phyloP scores from a whole-genome alignment of 805 yeast species.

The Starmera quercuum region DNA sequence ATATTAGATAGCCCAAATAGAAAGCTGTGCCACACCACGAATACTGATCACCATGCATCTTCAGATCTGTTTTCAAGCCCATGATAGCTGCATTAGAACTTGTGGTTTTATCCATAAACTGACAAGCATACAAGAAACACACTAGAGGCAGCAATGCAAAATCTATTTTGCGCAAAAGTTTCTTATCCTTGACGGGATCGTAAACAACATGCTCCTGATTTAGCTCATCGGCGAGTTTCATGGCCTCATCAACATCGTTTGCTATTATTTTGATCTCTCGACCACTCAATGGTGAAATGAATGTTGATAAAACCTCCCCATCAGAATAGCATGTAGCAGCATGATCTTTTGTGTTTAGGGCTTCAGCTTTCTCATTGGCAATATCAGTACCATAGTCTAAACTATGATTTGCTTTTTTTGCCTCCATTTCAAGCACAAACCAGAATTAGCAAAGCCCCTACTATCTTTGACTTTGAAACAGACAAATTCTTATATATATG shows the following conservation, averaged over 20 bases:
- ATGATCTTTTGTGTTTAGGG: no score
- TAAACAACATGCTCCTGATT: slow-evolving; percentile 2
- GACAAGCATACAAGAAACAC: slow-evolving; percentile 25
- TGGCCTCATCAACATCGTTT: slow-evolving; percentile 16
- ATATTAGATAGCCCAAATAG: slow-evolving; percentile 45
- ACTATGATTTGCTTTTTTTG: no score
- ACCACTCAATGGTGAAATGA: background rate
- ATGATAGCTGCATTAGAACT: slow-evolving; percentile 35
- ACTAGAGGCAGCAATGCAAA: slow-evolving; percentile 28
- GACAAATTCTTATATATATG: no score
- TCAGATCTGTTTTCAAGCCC: slow-evolving; percentile 31
- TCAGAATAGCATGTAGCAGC: no score
- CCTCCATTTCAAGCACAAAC: no score
- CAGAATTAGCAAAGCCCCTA: no score
- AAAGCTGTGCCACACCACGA: slow-evolving; percentile 43
- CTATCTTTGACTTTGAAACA: no score
- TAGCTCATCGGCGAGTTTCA: slow-evolving; percentile 8
- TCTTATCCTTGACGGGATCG: slow-evolving; percentile 22
- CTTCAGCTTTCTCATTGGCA: no score
- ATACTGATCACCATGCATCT: slow-evolving; percentile 34
- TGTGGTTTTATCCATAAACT: slow-evolving; percentile 35
- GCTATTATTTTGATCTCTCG: background rate
- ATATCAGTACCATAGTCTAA: no score
- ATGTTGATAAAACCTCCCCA: background rate
- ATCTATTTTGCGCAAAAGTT: slow-evolving; percentile 32